These are phyloP conservation scores for Pseudoscleropodium purum DNA, from an alignment of 225 moss, liverwort and hornwort genomes.

Conservation along the genomic window DNA sequence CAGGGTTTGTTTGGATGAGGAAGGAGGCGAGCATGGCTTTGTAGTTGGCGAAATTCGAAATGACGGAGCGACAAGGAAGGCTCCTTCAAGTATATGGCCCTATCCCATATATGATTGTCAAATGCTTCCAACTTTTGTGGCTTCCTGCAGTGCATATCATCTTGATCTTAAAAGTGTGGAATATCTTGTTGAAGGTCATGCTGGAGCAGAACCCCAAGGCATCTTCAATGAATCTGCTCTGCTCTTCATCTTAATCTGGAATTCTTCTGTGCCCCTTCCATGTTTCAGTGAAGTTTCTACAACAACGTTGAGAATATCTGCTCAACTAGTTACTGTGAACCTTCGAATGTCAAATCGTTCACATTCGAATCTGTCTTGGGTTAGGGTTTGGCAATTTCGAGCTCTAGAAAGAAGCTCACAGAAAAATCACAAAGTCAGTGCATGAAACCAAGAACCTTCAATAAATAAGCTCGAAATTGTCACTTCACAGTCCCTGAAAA, in stretches of 20 bases:
- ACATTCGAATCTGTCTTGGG: background rate
- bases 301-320: background rate
- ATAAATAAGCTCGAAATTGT: background rate
- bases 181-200: background rate
- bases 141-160: background rate
- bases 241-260: background rate
- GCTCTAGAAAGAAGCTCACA: background rate
- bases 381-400: background rate
- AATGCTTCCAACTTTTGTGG: background rate
- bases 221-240: background rate
- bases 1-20: too few species aligned
- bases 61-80: too few species aligned
- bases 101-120: too few species aligned
- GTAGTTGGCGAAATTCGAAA: too few species aligned
- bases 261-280: background rate
- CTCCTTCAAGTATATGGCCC: too few species aligned
- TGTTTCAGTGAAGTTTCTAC: background rate
- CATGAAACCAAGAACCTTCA: background rate
- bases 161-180: background rate
- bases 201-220: background rate
- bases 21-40: too few species aligned
- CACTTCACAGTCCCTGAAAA: background rate
- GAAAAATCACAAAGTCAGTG: background rate
- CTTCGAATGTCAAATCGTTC: background rate
- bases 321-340: background rate